Conservation (phyloP, 495 filamentous ascomycete genomes). For the Baudoinia panamericana region DNA sequence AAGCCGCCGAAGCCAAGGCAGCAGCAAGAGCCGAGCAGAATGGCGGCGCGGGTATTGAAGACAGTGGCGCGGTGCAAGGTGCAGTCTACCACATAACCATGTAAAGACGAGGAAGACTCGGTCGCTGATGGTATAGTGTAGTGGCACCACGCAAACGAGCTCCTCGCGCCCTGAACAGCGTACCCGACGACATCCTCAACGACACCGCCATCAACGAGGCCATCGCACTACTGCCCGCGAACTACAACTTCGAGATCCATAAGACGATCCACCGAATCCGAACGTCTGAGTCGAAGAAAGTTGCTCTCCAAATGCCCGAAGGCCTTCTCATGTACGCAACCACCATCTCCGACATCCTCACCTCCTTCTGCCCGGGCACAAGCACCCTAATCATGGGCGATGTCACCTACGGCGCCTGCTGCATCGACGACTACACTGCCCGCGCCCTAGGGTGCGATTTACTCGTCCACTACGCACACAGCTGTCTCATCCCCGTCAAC, state of each 20-base stretch:
- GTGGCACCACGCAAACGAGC: constrained; percentile 46
- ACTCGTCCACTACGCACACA: constrained; percentile 93
- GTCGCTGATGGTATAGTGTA: constrained; percentile 13
- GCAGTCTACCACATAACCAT: constrained; percentile 5
- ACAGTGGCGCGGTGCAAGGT: constrained; percentile 32
- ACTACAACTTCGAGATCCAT: constrained; percentile 96
- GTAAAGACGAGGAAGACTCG: not conserved
- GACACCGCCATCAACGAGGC: constrained; percentile 82
- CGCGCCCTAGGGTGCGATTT: constrained; percentile 88
- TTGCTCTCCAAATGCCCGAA: constrained; percentile 93
- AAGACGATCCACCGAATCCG: constrained; percentile 96
- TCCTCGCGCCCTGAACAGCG: constrained; percentile 70
- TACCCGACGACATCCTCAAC: constrained; percentile 73
- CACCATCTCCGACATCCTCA: constrained; percentile 94
- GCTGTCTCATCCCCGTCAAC: constrained; percentile 88
- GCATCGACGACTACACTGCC: constrained; percentile 96
- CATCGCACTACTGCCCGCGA: constrained; percentile 71
- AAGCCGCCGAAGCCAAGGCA: constrained; percentile 25
- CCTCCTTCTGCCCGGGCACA: constrained; percentile 79
- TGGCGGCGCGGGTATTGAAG: constrained; percentile 27
- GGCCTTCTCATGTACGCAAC: constrained; percentile 92
- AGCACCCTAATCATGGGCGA: constrained; percentile 98
- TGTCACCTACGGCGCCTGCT: constrained; percentile 97
- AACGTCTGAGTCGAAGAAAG: constrained; percentile 55
- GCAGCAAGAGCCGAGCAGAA: constrained; percentile 19